Conservation (phyloP, 495 filamentous ascomycete species). For the Terfezia claveryi region DNA sequence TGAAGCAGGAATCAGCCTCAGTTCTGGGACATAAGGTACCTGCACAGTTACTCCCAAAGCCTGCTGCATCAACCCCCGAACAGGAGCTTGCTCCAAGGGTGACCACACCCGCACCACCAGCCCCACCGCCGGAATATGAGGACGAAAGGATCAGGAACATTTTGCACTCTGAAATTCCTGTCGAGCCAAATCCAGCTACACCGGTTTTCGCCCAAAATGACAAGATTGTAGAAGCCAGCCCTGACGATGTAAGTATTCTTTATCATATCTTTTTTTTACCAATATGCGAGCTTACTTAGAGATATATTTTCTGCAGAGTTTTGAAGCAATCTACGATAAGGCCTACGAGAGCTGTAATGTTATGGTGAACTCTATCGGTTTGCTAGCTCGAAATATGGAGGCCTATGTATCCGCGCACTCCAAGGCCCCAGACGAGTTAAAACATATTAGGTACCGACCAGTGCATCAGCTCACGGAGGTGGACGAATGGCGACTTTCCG, state of each 20-base stretch:
- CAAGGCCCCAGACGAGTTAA: constrained; percentile 26
- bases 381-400: constrained; percentile 58
- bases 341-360: constrained; percentile 85
- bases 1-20: not conserved
- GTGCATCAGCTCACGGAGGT: constrained; percentile 37
- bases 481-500: constrained; percentile 46
- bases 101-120: not conserved
- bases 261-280: not conserved
- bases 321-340: constrained; percentile 43
- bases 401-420: constrained; percentile 47
- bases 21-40: not conserved
- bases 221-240: constrained; percentile 33
- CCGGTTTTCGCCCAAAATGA: constrained; percentile 42
- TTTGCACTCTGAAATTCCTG: constrained; percentile 25
- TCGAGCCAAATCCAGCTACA: constrained; percentile 28
- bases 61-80: not conserved
- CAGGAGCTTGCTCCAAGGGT: not conserved
- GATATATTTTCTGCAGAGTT: constrained; percentile 25
- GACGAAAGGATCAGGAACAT: constrained; percentile 38
- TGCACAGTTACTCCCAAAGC: not conserved
- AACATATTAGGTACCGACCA: constrained; percentile 20
- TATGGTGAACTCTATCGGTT: constrained; percentile 80
- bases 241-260: constrained; percentile 18
- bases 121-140: constrained; percentile 28
- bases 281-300: not conserved